Percentiles rank a stretch among this genome's conserved stretches.
Conservation (phyloP, 176 grass and related monocot species). For the Zoysia pacifica region DNA sequence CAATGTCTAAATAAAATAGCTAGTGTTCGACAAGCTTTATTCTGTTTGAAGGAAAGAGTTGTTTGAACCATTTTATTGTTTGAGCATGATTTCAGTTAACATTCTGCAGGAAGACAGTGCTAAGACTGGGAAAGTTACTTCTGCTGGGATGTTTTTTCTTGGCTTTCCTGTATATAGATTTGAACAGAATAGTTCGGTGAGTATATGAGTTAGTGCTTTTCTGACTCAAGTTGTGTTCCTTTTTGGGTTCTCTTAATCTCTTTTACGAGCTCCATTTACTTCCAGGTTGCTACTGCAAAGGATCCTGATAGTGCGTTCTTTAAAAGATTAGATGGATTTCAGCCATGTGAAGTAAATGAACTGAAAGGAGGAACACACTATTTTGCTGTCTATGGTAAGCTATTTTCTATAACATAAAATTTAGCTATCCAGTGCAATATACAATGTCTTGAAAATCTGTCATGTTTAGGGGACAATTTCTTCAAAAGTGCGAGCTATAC, state of each 20-base stretch:
- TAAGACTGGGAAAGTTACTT: constrained; percentile 81
- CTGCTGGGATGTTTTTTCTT: constrained; percentile 95
- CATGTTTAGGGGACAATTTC: constrained; percentile 87
- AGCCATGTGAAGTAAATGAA: constrained; percentile 98
- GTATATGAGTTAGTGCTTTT: constrained; percentile 26
- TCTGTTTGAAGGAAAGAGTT: neutral
- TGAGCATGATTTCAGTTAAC: constrained; percentile 44
- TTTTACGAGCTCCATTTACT: constrained; percentile 36
- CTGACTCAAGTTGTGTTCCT: constrained; percentile 16
- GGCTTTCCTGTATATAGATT: constrained; percentile 92
- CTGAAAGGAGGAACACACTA: constrained; percentile 87
- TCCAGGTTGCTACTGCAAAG: constrained; percentile 72
- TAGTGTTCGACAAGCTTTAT: constrained; percentile 5
- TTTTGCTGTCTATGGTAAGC: constrained; percentile 93
- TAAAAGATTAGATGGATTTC: constrained; percentile 97
- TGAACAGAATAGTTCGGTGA: constrained; percentile 73
- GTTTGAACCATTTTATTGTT: constrained; percentile 16
- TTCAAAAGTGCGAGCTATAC: constrained; percentile 94
- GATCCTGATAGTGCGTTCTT: constrained; percentile 92
- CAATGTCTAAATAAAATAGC: neutral
- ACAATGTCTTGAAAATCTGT: constrained; percentile 10
- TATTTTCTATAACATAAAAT: constrained; percentile 24
- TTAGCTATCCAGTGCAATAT: constrained; percentile 1
- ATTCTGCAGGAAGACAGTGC: constrained; percentile 79
- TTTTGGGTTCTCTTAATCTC: constrained; percentile 10